Evolutionary conservation across 805 yeast species (phyloP), one percentile per base, ranked within the genome.

Genomic region (Barnettozyma botsteinii): DNA sequence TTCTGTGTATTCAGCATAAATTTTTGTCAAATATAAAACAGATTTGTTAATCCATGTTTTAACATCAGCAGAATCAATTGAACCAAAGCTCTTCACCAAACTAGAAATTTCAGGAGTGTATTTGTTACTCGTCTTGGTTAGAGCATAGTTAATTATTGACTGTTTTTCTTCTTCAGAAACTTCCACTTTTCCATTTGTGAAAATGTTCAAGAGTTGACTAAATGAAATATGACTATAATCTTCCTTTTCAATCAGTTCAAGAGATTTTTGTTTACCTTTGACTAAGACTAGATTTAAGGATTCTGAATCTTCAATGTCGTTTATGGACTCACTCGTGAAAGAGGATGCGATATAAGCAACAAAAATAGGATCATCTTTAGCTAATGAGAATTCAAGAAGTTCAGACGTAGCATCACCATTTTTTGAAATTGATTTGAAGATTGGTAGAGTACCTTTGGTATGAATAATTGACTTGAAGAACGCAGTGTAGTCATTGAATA

Each of bases 21-120:
- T 66, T 48, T 76, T 81, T 8, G 89, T 84, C 37, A 81, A 66
- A 51, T 73, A 80, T 6, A 85, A 55, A 44, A 73, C 63, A 7
- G 79, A 66, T 46, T 79, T 75, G 45, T 74, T 70, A 29, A 77
- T 46, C 91, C 91, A 83, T 2, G 57, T 50, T 14, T 55, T 37
- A 7, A 59, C 49, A 10, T 9, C 31, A 1, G 45, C 42, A 10
- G 50, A 38, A 2, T 59, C 57, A 33, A 45, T 49, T 12, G 23
- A 4, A 18, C 33, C 21, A 27, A 41, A 30, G 29, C 40, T 14
- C 3, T 20, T 32, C 21, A 65, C 49, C 20, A 64, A 50, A 14
- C 46, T 44, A 7, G 61, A 54, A 17, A 56, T 56, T 15, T 48
- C 52, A 6, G 62, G 46, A 15, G 54, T 50, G 37, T 57, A 67